phyloP scores from a whole-genome alignment of 2,329 filamentous ascomycete genomes.

The Fusarium sp. region DNA sequence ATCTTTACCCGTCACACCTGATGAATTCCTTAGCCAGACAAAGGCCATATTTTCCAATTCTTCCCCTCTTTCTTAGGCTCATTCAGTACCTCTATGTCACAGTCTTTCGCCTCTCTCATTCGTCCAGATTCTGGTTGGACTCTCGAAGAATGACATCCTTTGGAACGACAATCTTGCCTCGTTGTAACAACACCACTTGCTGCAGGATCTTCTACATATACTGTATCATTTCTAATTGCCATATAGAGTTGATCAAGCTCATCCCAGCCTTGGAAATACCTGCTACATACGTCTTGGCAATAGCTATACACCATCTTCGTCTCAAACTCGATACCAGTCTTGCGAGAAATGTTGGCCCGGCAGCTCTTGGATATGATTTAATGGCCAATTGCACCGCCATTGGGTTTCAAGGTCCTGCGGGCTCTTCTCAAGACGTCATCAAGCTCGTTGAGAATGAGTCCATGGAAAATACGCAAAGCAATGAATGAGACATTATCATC shows the following conservation, averaged over 20 bases:
- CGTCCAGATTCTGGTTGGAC: conserved; percentile 78
- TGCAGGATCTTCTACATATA: conserved; percentile 74
- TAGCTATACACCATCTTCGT: not conserved
- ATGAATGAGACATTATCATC: not conserved
- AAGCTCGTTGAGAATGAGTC: conserved; percentile 55
- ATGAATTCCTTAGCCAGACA: conserved; percentile 83
- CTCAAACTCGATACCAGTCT: not conserved
- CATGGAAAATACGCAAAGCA: not conserved
- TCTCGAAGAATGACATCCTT: conserved; percentile 81
- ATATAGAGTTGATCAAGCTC: conserved; percentile 74
- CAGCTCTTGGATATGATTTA: conserved; percentile 75
- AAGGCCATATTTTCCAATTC: conserved; percentile 57
- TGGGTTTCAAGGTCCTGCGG: conserved; percentile 56
- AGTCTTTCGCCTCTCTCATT: conserved; percentile 79
- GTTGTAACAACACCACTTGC: conserved; percentile 81
- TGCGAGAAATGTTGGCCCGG: conserved; percentile 73
- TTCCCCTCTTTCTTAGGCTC: not conserved
- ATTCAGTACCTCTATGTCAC: conserved; percentile 25
- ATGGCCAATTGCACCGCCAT: conserved; percentile 70
- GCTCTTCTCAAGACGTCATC: conserved; percentile 67
- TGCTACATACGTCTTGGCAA: conserved; percentile 79
- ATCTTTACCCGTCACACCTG: conserved; percentile 76
- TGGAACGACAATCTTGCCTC: conserved; percentile 87
- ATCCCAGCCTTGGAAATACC: conserved; percentile 78
- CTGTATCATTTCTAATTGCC: conserved; percentile 71